Evolutionary conservation across 345 rosid genomes (phyloP).

Genomic region (Dipteronia sinensis): DNA sequence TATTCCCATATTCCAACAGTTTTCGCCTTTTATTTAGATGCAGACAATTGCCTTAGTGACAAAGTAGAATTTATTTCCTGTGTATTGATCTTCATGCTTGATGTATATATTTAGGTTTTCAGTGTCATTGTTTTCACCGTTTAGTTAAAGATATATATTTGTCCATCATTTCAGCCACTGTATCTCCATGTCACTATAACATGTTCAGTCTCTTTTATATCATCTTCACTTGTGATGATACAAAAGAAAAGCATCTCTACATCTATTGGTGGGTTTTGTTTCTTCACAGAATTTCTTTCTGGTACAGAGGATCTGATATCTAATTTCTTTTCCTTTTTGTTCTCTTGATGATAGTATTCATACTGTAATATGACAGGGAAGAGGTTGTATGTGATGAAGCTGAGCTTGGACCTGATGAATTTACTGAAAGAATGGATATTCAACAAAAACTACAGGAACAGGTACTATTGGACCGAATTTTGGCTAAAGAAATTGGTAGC

Average conservation of each 20-base stretch:
- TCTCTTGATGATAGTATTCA: not conserved
- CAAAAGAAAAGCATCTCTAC: not conserved
- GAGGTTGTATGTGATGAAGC: conserved; percentile 87
- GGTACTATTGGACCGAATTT: conserved; percentile 30
- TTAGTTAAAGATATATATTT: not conserved
- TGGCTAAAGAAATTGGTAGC: not conserved
- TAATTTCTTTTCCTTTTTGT: not conserved
- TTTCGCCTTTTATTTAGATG: not conserved
- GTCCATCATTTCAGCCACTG: not conserved
- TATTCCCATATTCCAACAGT: too few relatives aligned
- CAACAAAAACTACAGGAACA: conserved; percentile 63
- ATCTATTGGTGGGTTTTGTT: not conserved
- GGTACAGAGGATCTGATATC: not conserved
- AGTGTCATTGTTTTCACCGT: not conserved
- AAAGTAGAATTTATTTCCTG: not conserved
- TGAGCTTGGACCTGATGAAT: conserved; percentile 66
- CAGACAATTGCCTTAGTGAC: not conserved
- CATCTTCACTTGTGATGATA: not conserved
- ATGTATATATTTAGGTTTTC: not conserved
- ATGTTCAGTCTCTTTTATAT: not conserved
- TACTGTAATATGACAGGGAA: conserved; percentile 45
- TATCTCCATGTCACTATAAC: not conserved
- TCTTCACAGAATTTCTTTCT: not conserved
- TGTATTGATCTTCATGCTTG: not conserved
- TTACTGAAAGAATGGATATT: conserved; percentile 50